Percentiles rank a stretch among this genome's conserved stretches.
These are phyloP conservation scores for Fonsecaea pedrosoi DNA, from an alignment of 2,329 filamentous ascomycete genomes.

Conservation along the genomic window DNA sequence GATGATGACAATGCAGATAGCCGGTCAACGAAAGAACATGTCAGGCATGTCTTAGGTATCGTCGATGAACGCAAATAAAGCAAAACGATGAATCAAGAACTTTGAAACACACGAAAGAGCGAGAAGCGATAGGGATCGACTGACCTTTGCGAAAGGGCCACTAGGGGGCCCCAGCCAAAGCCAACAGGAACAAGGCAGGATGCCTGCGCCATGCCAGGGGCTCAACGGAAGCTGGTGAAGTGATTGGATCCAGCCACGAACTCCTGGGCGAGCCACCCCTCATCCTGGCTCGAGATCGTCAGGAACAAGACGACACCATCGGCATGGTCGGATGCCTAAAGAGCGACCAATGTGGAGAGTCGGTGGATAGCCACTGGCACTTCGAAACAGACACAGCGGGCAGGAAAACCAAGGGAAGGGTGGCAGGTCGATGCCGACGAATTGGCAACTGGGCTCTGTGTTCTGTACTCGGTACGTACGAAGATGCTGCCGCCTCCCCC, in stretches of 20 bases:
- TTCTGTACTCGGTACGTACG: neutral
- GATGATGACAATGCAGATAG: slow-evolving; percentile 12
- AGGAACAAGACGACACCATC: slow-evolving; percentile 25
- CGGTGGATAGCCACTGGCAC: slow-evolving; percentile 11
- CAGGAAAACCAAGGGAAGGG: neutral
- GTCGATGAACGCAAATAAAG: slow-evolving; percentile 1
- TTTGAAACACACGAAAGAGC: slow-evolving; percentile 17
- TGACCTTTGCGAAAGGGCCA: slow-evolving; percentile 11
- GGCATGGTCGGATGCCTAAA: slow-evolving; percentile 4
- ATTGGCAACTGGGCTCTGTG: neutral
- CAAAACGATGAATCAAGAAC: slow-evolving; percentile 10
- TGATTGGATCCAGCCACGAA: slow-evolving; percentile 17
- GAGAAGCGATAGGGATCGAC: slow-evolving; percentile 5
- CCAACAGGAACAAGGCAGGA: slow-evolving; percentile 17
- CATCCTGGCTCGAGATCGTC: slow-evolving; percentile 24
- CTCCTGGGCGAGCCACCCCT: slow-evolving; percentile 14
- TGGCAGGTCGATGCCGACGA: slow-evolving; percentile 2
- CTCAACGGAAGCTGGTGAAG: neutral
- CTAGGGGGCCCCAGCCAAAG: slow-evolving; percentile 3
- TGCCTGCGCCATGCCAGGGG: slow-evolving; percentile 25
- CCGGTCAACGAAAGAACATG: slow-evolving; percentile 3
- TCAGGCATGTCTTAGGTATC: neutral
- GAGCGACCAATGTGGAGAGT: slow-evolving; percentile 23
- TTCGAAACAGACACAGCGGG: slow-evolving; percentile 19
- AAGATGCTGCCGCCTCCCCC: neutral